Percentiles rank a stretch among this genome's conserved stretches.
These are phyloP conservation scores for Galium porrigens DNA, from an alignment of 305 asterid species.

Conservation along the genomic window DNA sequence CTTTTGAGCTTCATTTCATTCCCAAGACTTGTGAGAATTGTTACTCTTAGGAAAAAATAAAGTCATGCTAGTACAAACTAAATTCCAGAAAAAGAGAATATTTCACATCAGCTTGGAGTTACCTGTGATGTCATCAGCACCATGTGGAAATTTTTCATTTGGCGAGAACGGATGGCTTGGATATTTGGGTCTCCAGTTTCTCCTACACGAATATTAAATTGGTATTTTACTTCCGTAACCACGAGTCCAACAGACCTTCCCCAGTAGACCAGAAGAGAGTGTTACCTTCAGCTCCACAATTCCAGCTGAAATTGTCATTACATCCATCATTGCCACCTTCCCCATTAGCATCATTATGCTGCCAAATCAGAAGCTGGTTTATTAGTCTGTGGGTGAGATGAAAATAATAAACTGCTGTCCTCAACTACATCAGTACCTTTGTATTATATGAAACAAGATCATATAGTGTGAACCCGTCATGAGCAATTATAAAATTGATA, in stretches of 20 bases:
- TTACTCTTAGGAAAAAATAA: not conserved
- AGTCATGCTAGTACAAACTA: not conserved
- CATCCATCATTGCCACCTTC: slow-evolving; percentile 93
- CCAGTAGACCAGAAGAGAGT: not conserved
- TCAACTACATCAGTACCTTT: slow-evolving; percentile 41
- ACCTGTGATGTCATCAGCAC: slow-evolving; percentile 91
- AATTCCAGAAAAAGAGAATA: not conserved
- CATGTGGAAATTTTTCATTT: slow-evolving; percentile 85
- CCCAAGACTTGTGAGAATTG: not conserved
- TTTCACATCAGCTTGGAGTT: not conserved
- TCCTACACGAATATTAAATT: slow-evolving; percentile 33
- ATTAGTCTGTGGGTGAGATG: slow-evolving; percentile 1
- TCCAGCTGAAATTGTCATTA: slow-evolving; percentile 93
- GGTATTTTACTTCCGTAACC: not conserved
- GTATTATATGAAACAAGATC: slow-evolving; percentile 81
- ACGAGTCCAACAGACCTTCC: not conserved
- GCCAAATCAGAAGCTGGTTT: slow-evolving; percentile 19
- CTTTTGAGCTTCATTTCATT: not conserved
- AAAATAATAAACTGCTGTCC: not conserved
- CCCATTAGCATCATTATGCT: slow-evolving; percentile 94
- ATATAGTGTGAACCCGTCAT: slow-evolving; percentile 82
- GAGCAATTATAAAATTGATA: slow-evolving; percentile 79
- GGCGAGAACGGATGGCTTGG: slow-evolving; percentile 54
- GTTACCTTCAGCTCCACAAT: slow-evolving; percentile 85
- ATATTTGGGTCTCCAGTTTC: slow-evolving; percentile 55